Base-by-base conservation (phyloP, 257 asterid species). In the Salvia miltiorrhiza region DNA sequence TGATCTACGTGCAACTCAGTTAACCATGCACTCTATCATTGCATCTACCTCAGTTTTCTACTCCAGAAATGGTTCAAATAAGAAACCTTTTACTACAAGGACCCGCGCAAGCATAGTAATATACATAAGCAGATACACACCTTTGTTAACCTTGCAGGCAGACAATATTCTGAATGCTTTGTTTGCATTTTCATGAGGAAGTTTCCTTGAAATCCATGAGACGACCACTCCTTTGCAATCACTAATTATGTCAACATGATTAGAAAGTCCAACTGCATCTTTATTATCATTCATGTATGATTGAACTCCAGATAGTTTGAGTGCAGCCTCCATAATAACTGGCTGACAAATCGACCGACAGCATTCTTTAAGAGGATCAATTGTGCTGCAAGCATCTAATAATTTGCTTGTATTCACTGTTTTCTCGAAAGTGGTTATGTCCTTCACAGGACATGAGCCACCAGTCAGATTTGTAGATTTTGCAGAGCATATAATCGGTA, bases 81-180 rank as follows among this genome's bases (percentile, higher is more conserved):
- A 4, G 54, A 54, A 4, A 37, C 40, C 20, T 2, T 28, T 63
- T 12, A 54, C n/a, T 37, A 63, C 53, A 61, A n/a, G 50, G 65
- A 9, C 16, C 33, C 45, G 41, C 9, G 13, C 21, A 62, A 53
- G 56, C 35, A 33, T 9, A 9, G 19, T 2, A 37, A 13, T 40
- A 6, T 13, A 58, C 11, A 35, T 57, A 30, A 47, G 56, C 64
- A 71, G 35, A 40, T 44, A 53, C 81, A 33, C 60, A 90, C 98
- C 99, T 83, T 83, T 94, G 81, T 94, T 94, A 73, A 89, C 96
- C 80, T 91, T 94, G 93, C 99, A 94, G 39, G 97, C 87, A 75
- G 97, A 91, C 79, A 94, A 74, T 76, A 82, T 79, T 72, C 97
- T 95, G 77, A 89, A 89, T 28, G 89, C 97, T 69, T 74, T 77